phyloP scores from a whole-genome alignment of 768 basidiomycete species.

The Pleurotus tuber-regium region DNA sequence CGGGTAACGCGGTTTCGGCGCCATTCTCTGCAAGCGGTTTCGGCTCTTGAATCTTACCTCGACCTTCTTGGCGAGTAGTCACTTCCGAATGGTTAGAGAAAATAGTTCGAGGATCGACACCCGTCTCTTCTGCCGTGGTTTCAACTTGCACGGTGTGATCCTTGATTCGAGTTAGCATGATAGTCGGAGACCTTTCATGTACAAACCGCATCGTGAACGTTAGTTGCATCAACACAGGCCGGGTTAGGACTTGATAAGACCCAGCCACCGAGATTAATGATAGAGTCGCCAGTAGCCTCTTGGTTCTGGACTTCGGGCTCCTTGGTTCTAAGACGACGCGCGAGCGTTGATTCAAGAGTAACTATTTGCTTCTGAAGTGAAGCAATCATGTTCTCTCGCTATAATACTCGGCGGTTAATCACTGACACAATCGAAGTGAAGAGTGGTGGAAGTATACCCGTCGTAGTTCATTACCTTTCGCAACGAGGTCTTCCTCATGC shows the following conservation, averaged over 20 bases:
- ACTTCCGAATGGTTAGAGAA: neutral
- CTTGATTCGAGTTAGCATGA: neutral
- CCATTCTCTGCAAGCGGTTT: neutral
- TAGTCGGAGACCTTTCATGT: neutral
- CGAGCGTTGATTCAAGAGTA: constrained; percentile 44
- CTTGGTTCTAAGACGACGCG: constrained; percentile 40
- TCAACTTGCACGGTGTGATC: neutral
- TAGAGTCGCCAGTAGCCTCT: constrained; percentile 26
- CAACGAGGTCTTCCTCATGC: constrained; percentile 51
- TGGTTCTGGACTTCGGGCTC: constrained; percentile 18
- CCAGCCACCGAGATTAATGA: constrained; percentile 39
- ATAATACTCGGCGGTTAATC: constrained; percentile 8
- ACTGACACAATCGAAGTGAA: constrained; percentile 8
- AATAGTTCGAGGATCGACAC: neutral
- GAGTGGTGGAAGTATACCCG: constrained; percentile 32
- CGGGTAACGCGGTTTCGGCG: no score
- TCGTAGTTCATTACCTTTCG: constrained; percentile 55
- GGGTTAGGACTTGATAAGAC: constrained; percentile 19
- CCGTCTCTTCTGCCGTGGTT: neutral
- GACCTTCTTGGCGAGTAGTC: neutral
- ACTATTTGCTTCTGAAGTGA: constrained; percentile 41
- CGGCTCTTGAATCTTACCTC: neutral
- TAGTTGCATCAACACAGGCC: no score
- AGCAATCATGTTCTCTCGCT: constrained; percentile 49
- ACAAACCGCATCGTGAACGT: neutral